A percentile compares a stretch with the other conserved stretches of the same genome.
These are phyloP conservation scores for Diplotaxis tenuifolia DNA, from an alignment of 345 rosid genomes.

Conservation along the genomic window DNA sequence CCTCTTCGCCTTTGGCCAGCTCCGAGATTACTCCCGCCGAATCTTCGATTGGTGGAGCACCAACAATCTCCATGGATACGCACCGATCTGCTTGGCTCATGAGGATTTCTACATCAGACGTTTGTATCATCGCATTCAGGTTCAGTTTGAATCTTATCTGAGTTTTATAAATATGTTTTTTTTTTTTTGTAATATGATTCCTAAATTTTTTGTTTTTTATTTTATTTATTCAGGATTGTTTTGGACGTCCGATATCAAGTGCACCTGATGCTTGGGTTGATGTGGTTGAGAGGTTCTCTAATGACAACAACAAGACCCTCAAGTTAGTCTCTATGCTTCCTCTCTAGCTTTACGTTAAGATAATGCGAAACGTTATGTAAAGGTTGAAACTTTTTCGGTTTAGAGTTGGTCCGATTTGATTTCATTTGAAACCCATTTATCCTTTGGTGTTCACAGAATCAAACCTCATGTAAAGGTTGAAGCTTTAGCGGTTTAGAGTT, in stretches of 20 bases:
- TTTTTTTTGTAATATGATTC: background rate
- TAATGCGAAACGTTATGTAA: background rate
- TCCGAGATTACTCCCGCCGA: conserved; percentile 73
- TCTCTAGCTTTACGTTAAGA: background rate
- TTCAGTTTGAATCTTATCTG: conserved; percentile 20
- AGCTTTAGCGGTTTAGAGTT: background rate
- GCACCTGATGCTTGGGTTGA: conserved; percentile 94
- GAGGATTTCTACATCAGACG: conserved; percentile 94
- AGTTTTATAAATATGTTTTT: too few relatives aligned
- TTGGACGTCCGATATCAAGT: conserved; percentile 81
- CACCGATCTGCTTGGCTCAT: conserved; percentile 85
- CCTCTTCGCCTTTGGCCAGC: conserved; percentile 73
- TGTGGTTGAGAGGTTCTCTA: conserved; percentile 74
- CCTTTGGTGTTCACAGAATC: background rate
- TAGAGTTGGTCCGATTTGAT: background rate
- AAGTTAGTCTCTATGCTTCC: conserved; percentile 45
- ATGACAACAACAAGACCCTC: conserved; percentile 78
- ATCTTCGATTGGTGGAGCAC: conserved; percentile 58
- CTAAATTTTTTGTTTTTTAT: background rate
- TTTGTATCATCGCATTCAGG: conserved; percentile 88
- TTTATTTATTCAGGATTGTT: conserved; percentile 58
- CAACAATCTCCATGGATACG: conserved; percentile 78
- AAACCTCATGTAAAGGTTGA: background rate
- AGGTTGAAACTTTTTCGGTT: background rate
- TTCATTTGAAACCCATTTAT: background rate